Percentiles rank a stretch among this genome's conserved stretches.
phyloP scores from a whole-genome alignment of 441 rosid species.

The Mallotus repandus region DNA sequence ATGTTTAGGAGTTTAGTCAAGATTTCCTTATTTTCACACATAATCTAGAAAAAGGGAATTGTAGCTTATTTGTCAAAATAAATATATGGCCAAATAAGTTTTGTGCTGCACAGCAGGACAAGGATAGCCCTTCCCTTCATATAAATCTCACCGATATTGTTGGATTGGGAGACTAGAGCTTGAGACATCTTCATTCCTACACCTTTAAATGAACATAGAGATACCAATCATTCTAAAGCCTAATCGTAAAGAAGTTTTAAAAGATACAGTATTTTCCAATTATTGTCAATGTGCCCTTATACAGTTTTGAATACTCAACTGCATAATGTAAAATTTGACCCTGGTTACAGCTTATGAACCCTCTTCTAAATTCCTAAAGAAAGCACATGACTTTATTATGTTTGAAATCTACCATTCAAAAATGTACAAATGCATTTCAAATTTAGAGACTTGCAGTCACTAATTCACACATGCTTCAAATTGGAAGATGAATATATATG shows the following conservation, averaged over 20 bases:
- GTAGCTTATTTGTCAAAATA: background rate
- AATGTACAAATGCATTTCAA: background rate
- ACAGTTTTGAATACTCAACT: background rate
- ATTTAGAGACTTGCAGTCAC: background rate
- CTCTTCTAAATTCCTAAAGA: background rate
- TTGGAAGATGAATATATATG: background rate
- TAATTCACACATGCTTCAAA: background rate
- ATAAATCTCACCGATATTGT: no score
- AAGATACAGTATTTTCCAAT: background rate
- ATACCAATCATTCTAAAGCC: background rate
- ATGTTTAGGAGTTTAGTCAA: background rate
- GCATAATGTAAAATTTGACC: background rate
- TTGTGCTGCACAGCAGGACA: background rate
- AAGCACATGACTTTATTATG: background rate
- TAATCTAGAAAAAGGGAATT: background rate
- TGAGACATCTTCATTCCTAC: background rate
- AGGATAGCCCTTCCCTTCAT: background rate
- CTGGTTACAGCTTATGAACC: no score
- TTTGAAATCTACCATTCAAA: background rate
- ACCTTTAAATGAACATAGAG: background rate
- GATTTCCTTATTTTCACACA: background rate
- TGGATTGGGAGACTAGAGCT: background rate
- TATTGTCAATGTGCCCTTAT: background rate
- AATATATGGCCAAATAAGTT: no score
- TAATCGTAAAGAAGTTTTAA: no score